Base-by-base conservation (phyloP, 805 yeast species). In the Candida multigemmis region DNA sequence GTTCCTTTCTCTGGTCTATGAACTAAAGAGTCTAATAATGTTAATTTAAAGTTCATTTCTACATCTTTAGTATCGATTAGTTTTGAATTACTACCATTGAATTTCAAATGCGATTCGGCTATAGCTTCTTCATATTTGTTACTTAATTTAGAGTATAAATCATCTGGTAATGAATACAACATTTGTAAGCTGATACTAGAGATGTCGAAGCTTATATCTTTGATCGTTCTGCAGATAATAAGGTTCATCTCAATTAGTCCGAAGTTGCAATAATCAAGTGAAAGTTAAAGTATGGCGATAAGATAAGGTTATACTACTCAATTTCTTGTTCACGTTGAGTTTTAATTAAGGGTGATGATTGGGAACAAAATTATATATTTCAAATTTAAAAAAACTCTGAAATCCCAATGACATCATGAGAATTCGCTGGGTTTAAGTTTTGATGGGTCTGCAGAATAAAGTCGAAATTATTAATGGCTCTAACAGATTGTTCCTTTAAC, bases 41-140 rank as follows among this genome's bases (percentile, higher is more conserved):
- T 57, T 15, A 50, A 42, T 30, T 54, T 56, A 22, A 48, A 44
- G 4, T 46, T 40, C 12, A 48, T 16, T 1, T 32, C 32, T 9
- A 31, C 22, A 9, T 35, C 42, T n/a, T n/a, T n/a, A n/a, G n/a
- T n/a, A n/a, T n/a, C n/a, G n/a, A n/a, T n/a, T n/a, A n/a, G n/a
- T n/a, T n/a, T n/a, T n/a, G 55, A 59, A 7, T 64, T 47, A 2
- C 75, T 60, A 9, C 73, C 74, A 16, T 72, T 65, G 48, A 70
- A 75, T 16, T 63, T 44, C 21, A 81, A 54, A 19, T 63, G 48
- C 0, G 71, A 71, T 18, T 48, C 41, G 7, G 49, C 46, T 3
- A 64, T 38, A 0, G 86, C 89, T 6, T 44, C 42, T 1, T 64
- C 53, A 45, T 70, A 78, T 23, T 56, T 66, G 3, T 42, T 36